Conservation (phyloP, 75 land plant genomes). For the Picea glauca region DNA sequence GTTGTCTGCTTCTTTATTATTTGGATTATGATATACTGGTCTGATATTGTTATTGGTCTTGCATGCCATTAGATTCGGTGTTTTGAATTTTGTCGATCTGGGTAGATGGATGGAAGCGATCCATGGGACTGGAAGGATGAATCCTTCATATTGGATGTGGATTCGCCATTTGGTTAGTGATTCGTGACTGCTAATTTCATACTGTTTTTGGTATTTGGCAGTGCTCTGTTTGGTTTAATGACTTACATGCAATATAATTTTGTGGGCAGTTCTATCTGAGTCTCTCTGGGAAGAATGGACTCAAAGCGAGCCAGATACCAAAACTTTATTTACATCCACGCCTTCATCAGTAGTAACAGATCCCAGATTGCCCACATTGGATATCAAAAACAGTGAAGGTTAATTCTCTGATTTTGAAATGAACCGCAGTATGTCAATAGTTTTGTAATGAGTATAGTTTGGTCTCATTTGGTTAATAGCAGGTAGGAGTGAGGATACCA, state of each 20-base stretch:
- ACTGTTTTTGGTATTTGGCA: neutral
- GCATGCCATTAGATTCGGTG: neutral
- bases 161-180: constrained; percentile 18
- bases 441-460: neutral
- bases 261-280: constrained; percentile 18
- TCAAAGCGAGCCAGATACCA: constrained; percentile 16
- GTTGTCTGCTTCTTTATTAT: neutral
- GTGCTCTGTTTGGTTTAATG: neutral
- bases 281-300: constrained; percentile 22
- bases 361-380: neutral
- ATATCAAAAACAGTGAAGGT: neutral
- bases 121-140: constrained; percentile 21
- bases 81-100: neutral
- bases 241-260: constrained; percentile 2
- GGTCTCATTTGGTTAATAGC: neutral
- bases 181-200: neutral
- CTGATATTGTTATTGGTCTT: neutral
- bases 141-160: constrained; percentile 16
- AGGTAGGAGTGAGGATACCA: neutral
- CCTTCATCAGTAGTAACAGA: constrained; percentile 14
- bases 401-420: neutral
- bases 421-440: neutral
- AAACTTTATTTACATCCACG: constrained; percentile 14
- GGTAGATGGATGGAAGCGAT: constrained; percentile 4
- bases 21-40: constrained; percentile 1